Conservation (phyloP, 164 flowering plant species). For the Stephania cephalantha region DNA sequence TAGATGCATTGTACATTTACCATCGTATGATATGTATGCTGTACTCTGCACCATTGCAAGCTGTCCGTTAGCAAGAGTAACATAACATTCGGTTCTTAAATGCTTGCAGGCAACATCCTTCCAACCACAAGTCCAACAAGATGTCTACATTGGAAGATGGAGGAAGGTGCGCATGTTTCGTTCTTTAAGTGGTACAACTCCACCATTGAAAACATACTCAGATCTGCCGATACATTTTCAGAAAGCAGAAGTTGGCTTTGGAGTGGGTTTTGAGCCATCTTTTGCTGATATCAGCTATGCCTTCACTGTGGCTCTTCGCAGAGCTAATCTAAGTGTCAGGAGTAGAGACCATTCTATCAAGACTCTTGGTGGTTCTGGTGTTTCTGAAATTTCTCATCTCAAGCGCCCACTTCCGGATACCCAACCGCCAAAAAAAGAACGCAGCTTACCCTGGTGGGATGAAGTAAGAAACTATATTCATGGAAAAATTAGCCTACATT, state of each 20-base stretch:
- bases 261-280: slow-evolving; percentile 91
- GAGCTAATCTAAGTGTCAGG: slow-evolving; percentile 81
- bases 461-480: slow-evolving; percentile 88
- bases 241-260: slow-evolving; percentile 72
- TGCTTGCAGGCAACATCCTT: slow-evolving; percentile 81
- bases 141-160: slow-evolving; percentile 91
- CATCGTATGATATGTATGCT: background rate
- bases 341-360: slow-evolving; percentile 10
- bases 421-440: slow-evolving; percentile 82
- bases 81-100: slow-evolving; percentile 10
- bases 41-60: background rate
- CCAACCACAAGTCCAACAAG: slow-evolving; percentile 87
- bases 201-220: slow-evolving; percentile 78
- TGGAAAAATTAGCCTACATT: slow-evolving; percentile 57
- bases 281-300: slow-evolving; percentile 95
- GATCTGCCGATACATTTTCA: slow-evolving; percentile 79
- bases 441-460: slow-evolving; percentile 99
- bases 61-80: background rate
- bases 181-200: slow-evolving; percentile 95
- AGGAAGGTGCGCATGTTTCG: slow-evolving; percentile 86
- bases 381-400: slow-evolving; percentile 2
- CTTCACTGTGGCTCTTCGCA: slow-evolving; percentile 93
- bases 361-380: slow-evolving; percentile 23
- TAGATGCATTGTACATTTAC: background rate
- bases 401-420: background rate